These are phyloP conservation scores for Tubosaeta sp. DNA, from an alignment of 768 basidiomycete species.

Conservation along the genomic window DNA sequence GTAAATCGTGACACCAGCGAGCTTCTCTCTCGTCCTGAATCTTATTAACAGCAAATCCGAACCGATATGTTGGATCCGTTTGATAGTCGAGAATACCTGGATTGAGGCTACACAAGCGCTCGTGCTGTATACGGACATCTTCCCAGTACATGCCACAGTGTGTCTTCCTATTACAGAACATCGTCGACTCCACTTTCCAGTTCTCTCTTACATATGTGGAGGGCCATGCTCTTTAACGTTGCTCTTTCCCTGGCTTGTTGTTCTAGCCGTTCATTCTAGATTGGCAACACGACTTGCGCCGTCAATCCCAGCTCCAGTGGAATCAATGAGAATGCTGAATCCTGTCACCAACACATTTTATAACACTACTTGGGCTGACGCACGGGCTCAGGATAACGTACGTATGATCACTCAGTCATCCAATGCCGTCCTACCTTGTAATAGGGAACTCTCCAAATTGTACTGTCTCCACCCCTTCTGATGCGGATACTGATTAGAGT, in stretches of 20 bases:
- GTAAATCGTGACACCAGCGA: too few species aligned
- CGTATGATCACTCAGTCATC: background rate
- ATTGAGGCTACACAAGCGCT: too few species aligned
- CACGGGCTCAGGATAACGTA: background rate
- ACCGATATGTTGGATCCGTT: too few species aligned
- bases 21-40: too few species aligned
- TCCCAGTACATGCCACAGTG: background rate
- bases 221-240: background rate
- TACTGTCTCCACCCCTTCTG: slow-evolving; percentile 1
- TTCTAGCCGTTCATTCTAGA: background rate
- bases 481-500: background rate
- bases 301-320: background rate
- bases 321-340: background rate
- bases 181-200: background rate
- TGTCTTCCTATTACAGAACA: background rate
- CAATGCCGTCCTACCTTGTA: background rate
- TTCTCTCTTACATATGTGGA: background rate
- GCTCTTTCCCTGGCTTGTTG: background rate
- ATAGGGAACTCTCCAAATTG: slow-evolving; percentile 2
- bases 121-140: background rate
- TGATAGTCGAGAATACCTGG: too few species aligned
- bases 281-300: background rate
- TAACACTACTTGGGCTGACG: slow-evolving; percentile 1
- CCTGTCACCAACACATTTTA: background rate
- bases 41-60: too few species aligned